Evolutionary conservation across 148 eudicot species (phyloP).

Genomic region (Chenopodium album): DNA sequence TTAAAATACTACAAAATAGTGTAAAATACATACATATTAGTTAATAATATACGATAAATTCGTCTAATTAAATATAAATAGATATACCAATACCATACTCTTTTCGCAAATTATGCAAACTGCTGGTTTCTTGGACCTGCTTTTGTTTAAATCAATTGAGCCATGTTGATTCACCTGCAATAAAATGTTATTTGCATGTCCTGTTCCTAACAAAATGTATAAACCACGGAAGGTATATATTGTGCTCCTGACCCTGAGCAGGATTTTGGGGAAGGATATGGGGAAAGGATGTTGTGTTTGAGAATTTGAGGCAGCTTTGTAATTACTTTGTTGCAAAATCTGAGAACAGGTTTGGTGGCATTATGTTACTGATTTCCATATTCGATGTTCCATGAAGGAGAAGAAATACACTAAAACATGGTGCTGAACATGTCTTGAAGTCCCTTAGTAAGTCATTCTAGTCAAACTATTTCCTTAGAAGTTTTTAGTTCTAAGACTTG

Average conservation of each 20-base stretch:
- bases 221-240: conserved; percentile 70
- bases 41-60: too few species aligned
- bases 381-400: conserved; percentile 92
- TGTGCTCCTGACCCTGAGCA: conserved; percentile 96
- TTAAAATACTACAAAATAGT: too few species aligned
- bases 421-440: conserved; percentile 71
- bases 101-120: too few species aligned
- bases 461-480: neutral
- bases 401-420: conserved; percentile 69
- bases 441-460: conserved; percentile 59
- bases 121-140: too few species aligned
- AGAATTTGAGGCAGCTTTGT: conserved; percentile 94
- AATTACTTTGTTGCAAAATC: conserved; percentile 79
- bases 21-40: too few species aligned
- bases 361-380: conserved; percentile 88
- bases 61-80: too few species aligned
- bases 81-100: too few species aligned
- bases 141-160: too few species aligned
- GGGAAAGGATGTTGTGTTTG: conserved; percentile 90
- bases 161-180: too few species aligned
- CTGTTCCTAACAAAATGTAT: conserved; percentile 44
- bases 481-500: neutral
- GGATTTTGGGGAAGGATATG: conserved; percentile 76
- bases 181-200: too few species aligned
- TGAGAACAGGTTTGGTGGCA: conserved; percentile 90